Conservation (phyloP, 139 green algal genomes). For the Chlorella sp. region DNA sequence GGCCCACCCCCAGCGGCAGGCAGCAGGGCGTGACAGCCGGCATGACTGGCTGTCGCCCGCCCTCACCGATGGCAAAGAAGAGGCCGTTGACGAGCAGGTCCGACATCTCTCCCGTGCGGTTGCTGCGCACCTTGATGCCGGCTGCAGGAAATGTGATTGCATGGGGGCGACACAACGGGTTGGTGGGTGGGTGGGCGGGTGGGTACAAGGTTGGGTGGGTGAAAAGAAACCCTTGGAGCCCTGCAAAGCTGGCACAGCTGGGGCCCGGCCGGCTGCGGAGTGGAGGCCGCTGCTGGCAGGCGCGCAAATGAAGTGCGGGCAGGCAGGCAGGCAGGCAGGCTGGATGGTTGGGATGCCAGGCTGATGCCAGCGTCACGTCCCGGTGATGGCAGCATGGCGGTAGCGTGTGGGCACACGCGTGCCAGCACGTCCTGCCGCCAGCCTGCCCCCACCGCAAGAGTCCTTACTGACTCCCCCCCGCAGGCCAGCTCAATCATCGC, state of each 20-base stretch:
- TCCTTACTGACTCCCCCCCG: too few relatives aligned
- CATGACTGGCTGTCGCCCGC: background rate
- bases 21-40: background rate
- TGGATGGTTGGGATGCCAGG: too few relatives aligned
- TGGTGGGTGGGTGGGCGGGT: background rate
- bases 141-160: background rate
- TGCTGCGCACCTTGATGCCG: slow-evolving; percentile 29
- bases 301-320: background rate
- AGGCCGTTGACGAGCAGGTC: slow-evolving; percentile 66
- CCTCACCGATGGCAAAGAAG: slow-evolving; percentile 81
- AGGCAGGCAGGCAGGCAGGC: too few relatives aligned
- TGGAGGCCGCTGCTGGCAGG: too few relatives aligned
- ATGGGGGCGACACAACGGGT: background rate
- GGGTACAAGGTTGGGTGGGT: too few relatives aligned
- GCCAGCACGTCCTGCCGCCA: background rate
- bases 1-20: background rate
- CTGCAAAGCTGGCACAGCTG: too few relatives aligned
- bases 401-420: background rate
- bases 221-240: too few relatives aligned
- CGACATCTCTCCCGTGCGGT: slow-evolving; percentile 48
- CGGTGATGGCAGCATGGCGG: background rate
- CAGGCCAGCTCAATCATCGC: too few relatives aligned
- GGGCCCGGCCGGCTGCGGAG: too few relatives aligned
- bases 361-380: too few relatives aligned
- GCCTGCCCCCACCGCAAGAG: background rate